phyloP scores from a whole-genome alignment of 1,284 basidiomycete genomes.

The Sanghuangporus baumii region DNA sequence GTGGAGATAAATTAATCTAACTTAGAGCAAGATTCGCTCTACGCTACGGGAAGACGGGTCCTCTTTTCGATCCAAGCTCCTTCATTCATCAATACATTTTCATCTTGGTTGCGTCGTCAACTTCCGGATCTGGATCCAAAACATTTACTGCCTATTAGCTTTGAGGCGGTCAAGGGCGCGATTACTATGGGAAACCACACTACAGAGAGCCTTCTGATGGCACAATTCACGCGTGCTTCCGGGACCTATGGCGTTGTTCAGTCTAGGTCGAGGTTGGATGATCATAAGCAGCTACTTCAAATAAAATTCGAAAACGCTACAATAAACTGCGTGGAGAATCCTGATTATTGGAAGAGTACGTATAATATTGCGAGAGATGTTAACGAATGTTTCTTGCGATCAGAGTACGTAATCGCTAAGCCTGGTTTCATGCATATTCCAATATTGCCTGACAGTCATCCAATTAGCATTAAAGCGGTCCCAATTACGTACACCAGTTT shows the following conservation, averaged over 20 bases:
- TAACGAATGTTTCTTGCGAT: conserved; percentile 47
- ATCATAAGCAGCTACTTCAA: conserved; percentile 74
- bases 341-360: conserved; percentile 66
- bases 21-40: conserved; percentile 5
- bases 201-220: conserved; percentile 74
- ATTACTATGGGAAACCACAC: conserved; percentile 81
- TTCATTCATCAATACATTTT: conserved; percentile 36
- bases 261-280: conserved; percentile 72
- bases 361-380: conserved; percentile 57
- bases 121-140: conserved; percentile 69
- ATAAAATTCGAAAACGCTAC: conserved; percentile 64
- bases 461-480: conserved; percentile 18
- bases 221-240: conserved; percentile 66
- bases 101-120: conserved; percentile 51
- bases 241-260: conserved; percentile 77
- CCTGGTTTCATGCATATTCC: background rate
- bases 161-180: conserved; percentile 68
- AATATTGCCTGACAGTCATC: background rate
- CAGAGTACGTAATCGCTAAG: conserved; percentile 36
- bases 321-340: conserved; percentile 71
- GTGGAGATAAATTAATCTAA: background rate
- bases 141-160: conserved; percentile 76
- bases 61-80: conserved; percentile 36
- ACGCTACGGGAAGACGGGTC: conserved; percentile 27
- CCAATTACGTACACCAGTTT: conserved; percentile 43